Conservation (phyloP, 352 stramenopile species). For the Phytopythium cucurbitacearum region DNA sequence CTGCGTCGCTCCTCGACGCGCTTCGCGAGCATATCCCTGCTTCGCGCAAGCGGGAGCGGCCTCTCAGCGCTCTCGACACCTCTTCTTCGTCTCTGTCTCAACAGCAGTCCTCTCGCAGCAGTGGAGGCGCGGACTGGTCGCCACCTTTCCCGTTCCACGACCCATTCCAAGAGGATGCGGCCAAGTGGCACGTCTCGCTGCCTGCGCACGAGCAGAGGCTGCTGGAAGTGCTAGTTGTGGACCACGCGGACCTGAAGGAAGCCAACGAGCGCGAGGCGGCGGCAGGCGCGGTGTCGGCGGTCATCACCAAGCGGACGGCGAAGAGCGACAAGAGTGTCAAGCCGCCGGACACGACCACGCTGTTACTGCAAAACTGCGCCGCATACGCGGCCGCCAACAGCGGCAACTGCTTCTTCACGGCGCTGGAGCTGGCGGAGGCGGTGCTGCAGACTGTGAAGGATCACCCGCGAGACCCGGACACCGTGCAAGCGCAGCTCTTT, state of each 20-base stretch:
- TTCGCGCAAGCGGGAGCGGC: neutral
- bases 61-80: too few species aligned
- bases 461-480: slow-evolving; percentile 43
- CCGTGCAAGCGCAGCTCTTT: slow-evolving; percentile 72
- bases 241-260: slow-evolving; percentile 43
- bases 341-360: slow-evolving; percentile 2
- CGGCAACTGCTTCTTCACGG: slow-evolving; percentile 50
- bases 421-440: slow-evolving; percentile 60
- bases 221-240: slow-evolving; percentile 50
- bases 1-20: slow-evolving; percentile 4
- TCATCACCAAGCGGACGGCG: slow-evolving; percentile 42
- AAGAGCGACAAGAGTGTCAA: slow-evolving; percentile 2
- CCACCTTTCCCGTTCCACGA: slow-evolving; percentile 17
- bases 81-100: too few species aligned
- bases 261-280: slow-evolving; percentile 54
- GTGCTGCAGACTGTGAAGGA: slow-evolving; percentile 64
- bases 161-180: slow-evolving; percentile 24
- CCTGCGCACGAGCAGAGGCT: slow-evolving; percentile 23
- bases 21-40: neutral
- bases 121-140: neutral
- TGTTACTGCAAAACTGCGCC: slow-evolving; percentile 36
- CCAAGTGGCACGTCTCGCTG: slow-evolving; percentile 26
- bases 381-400: slow-evolving; percentile 28
- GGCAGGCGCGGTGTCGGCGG: slow-evolving; percentile 32
- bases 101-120: too few species aligned